These are phyloP conservation scores for Pleurostoma richardsiae DNA, from an alignment of 2,329 filamentous ascomycete genomes.

Conservation along the genomic window DNA sequence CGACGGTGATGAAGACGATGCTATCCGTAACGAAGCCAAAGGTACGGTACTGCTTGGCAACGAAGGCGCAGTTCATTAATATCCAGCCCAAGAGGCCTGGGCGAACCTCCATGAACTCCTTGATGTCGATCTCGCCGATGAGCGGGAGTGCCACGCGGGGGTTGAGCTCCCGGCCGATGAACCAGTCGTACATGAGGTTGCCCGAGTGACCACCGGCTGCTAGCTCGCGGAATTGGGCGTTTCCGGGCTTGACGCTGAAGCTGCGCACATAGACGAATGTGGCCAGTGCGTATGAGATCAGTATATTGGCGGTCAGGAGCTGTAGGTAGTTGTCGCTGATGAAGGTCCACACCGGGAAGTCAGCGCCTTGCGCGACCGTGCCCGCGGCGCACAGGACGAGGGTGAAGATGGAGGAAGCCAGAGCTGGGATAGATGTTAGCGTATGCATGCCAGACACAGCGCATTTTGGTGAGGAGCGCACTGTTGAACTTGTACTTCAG, in stretches of 20 bases:
- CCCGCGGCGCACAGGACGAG: constrained; percentile 68
- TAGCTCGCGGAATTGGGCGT: constrained; percentile 68
- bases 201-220: constrained; percentile 77
- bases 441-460: background rate
- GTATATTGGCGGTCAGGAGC: constrained; percentile 75
- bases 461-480: constrained; percentile 25
- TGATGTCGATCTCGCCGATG: constrained; percentile 84
- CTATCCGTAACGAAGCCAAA: constrained; percentile 82
- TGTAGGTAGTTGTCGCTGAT: constrained; percentile 88
- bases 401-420: constrained; percentile 69
- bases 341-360: constrained; percentile 87
- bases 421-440: constrained; percentile 43
- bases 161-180: constrained; percentile 93
- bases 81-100: constrained; percentile 89
- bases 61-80: constrained; percentile 76
- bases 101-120: constrained; percentile 84
- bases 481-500: constrained; percentile 81
- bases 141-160: constrained; percentile 75
- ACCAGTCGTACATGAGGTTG: constrained; percentile 92
- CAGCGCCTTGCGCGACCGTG: constrained; percentile 69
- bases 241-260: constrained; percentile 74
- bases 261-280: constrained; percentile 77
- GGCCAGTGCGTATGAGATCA: constrained; percentile 69
- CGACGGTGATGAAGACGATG: constrained; percentile 71
- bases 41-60: constrained; percentile 81